Base-by-base conservation (phyloP, 768 basidiomycete species). In the Lentinula detonsa region DNA sequence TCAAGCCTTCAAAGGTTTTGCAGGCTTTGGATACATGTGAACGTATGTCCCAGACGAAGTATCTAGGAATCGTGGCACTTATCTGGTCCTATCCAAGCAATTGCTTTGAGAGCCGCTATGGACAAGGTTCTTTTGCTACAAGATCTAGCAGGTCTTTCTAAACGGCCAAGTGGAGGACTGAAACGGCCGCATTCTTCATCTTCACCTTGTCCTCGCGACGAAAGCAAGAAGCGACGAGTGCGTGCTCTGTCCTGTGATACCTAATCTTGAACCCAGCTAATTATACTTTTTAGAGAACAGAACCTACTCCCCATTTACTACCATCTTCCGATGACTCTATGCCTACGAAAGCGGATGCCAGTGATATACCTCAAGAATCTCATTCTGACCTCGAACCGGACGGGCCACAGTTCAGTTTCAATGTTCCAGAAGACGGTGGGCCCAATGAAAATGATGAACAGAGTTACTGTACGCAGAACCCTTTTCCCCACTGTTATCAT, bases 111-210 rank as follows among this genome's bases (percentile, higher is more conserved):
- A 66, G 71, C 72, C 33, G 66, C 74, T 8, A 66, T 80, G 61
- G 73, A 79, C 50, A 66, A 74, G n/a, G 76, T 82, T 18, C 68
- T 81, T 23, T 71, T 73, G 4, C 68, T 79, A 64, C 74, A 75
- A 8, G 78, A 81, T 65, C 72, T 81, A 40, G 81, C 79, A 42
- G 74, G 77, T 11, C 69, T 82, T 33, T 67, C 72, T 7, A 28
- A 31, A 43, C 51, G 35, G 49, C 28, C 40, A 34, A 16, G 16
- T 49, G 43, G 11, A 28, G 31, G 39, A n/a, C 15, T 51, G 28
- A 61, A 53, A 51, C 63, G 45, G 18, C 54, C 21, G 28, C 50
- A 40, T 7, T 59, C 57, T 18, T 59, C 57, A 9, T 48, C 45
- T 46, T 59, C 57, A 21, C 57, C 57, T 5, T 59, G 57, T 33